These are phyloP conservation scores for Melianthus villosus DNA, from an alignment of 441 rosid species.

Conservation along the genomic window DNA sequence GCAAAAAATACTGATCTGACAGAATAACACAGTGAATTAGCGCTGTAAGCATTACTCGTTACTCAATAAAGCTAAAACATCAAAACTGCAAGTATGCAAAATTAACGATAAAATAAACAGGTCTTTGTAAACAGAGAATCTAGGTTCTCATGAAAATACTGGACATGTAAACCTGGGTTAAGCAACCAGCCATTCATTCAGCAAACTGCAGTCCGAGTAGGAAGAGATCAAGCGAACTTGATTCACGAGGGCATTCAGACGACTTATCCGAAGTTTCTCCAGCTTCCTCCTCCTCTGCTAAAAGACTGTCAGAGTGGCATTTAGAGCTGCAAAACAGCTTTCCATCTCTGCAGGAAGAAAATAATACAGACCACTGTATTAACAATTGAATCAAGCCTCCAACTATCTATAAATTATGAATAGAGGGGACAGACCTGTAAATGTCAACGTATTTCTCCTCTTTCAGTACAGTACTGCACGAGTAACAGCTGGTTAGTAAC, in stretches of 20 bases:
- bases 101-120: no score
- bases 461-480: slow-evolving; percentile 23
- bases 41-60: no score
- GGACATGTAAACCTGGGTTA: neutral
- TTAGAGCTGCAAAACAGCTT: slow-evolving; percentile 5
- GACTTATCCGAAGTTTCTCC: slow-evolving; percentile 11
- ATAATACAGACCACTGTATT: neutral
- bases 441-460: slow-evolving; percentile 17
- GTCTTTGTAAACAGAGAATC: slow-evolving; percentile 15
- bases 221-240: slow-evolving; percentile 29
- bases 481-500: slow-evolving; percentile 18
- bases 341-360: slow-evolving; percentile 1
- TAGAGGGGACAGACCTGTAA: slow-evolving; percentile 19
- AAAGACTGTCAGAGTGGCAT: slow-evolving; percentile 16
- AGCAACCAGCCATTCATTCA: slow-evolving; percentile 9
- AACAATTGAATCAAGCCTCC: neutral
- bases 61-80: no score
- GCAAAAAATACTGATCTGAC: no score
- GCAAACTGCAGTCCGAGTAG: slow-evolving; percentile 16
- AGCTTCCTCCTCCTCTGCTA: slow-evolving; percentile 19
- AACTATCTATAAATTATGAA: neutral
- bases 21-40: no score
- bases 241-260: slow-evolving; percentile 16
- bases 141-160: neutral
- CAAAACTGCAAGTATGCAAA: no score